Base-by-base conservation (phyloP, 2,329 filamentous ascomycete genomes). In the Davidsoniella neocaledoniae region DNA sequence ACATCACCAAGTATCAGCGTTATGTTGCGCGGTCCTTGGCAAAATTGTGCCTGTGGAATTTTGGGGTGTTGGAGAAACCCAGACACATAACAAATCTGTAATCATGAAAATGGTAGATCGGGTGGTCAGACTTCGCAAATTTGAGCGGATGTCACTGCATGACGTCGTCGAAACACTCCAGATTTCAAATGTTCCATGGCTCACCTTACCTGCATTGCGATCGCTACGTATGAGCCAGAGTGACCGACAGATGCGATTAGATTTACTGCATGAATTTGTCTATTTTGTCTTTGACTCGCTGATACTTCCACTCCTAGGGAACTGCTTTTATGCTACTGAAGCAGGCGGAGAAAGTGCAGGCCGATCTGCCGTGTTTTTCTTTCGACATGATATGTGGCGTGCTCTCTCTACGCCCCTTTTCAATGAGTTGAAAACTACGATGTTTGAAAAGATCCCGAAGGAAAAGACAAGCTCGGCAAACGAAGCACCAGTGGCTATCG, bases 211-310 rank as follows among this genome's bases (percentile, higher is more conserved):
- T 1, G 63, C 63, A 10, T 60, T 71, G 1, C 57, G 61, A 12
- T 62, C 61, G 2, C 58, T 62, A 8, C 88, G 81, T 49, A 68
- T 83, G 46, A 83, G 83, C 53, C 68, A 71, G 53, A 79, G 81
- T 0, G 90, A 96, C 59, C 68, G 75, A 26, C 65, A 67, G 5
- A 96, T 95, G 63, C 79, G 88, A 9, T 69, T 67, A 23, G 84
- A 95, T 59, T 71, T 96, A 0, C 76, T 95, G 45, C 66, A 79
- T 48, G 91, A 98, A 61, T 79, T 96, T 52, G 58, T 96, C 5
- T 96, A 95, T 65, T 98, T 88, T 61, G 56, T 94, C 3, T 91
- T 98, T 58, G 91, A 98, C 63, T 95, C 88, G 0, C 71, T 95
- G 19, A 61, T 98, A 50, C 83, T 96, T 57, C 90, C 91, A 8